Evolutionary conservation across 306 rosid species (phyloP).

Genomic region (Sicyos baderoa): DNA sequence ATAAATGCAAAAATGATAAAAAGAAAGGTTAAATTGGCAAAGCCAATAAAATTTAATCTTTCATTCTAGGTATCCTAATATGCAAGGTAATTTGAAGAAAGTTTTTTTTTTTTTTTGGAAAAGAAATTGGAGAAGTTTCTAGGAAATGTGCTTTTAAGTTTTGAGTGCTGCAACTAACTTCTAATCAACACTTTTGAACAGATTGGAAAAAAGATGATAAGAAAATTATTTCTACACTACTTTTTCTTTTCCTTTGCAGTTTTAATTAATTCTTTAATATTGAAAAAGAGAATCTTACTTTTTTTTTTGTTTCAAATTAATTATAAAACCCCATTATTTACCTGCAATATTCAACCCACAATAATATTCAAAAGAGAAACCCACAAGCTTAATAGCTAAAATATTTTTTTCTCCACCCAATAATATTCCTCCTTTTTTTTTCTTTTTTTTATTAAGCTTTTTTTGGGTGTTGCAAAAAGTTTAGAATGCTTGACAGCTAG

Average conservation of each 20-base stretch:
- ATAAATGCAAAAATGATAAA: too few species aligned
- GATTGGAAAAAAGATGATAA: neutral
- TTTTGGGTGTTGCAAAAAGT: neutral
- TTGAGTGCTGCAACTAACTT: neutral
- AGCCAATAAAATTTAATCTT: too few species aligned
- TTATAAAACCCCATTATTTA: neutral
- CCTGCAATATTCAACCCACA: neutral
- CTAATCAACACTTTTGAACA: neutral
- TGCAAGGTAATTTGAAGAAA: conserved; percentile 5
- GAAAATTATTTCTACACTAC: neutral
- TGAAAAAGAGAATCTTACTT: neutral
- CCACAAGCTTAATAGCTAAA: neutral
- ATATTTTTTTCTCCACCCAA: too few species aligned
- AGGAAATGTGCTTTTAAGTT: conserved; percentile 10
- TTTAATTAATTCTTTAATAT: neutral
- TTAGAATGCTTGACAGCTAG: neutral
- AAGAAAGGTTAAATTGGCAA: too few species aligned
- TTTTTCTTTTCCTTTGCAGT: neutral
- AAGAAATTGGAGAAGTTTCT: too few species aligned
- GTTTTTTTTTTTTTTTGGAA: too few species aligned
- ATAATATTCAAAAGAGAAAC: conserved; percentile 5
- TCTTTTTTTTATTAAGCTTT: neutral
- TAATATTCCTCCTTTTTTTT: neutral
- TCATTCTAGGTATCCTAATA: conserved; percentile 11
- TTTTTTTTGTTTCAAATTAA: neutral